Base-by-base conservation (phyloP, 176 grass and related monocot genomes). In the Melocanna baccifera region DNA sequence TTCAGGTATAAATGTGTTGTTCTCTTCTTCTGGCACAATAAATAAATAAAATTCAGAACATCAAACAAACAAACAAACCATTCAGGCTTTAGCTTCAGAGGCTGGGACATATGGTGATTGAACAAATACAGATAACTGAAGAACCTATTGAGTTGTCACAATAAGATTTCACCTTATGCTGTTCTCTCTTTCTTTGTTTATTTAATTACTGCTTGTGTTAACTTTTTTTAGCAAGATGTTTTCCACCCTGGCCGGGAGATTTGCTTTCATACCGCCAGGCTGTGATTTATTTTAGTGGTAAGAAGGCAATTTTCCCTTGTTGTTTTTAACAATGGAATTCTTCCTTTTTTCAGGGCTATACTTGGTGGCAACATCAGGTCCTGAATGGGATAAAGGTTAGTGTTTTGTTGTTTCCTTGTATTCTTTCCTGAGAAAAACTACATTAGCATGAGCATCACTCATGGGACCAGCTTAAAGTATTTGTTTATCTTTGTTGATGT, bases 331-430 rank as follows among this genome's bases (percentile, higher is more conserved):
- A 79, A 68, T 79, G 69, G 80, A 80, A 83, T 63, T 26, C 77
- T 82, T 37, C 85, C 36, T 78, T 84, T 71, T 87, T 89, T 74
- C 81, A 97, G 95, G 92, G 84, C 72, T 85, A 89, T 90, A 94
- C 90, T 85, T 94, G 91, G 90, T 97, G 89, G 82, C 89, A 93
- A 82, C 86, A 91, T 87, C 95, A 97, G 78, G 93, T 94, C 91
- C 79, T 93, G 80, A 78, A 62, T 70, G 92, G 90, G 76, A 93
- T 97, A 88, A 93, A 97, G 92, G 95, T 94, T 52, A 73, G 57
- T 93, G n/a, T n/a, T 47, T 37, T 77, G 47, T 79, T 71, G 59
- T 69, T 75, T 47, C 42, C 83, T 80, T 83, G 3, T 36, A 37
- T 87, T 86, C 63, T 80, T 62, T 46, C 23, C 22, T 57, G 20